Percentiles rank a stretch among this genome's conserved stretches.
Evolutionary conservation across 805 yeast species (phyloP).

Genomic region (Metschnikowia picachoensis): DNA sequence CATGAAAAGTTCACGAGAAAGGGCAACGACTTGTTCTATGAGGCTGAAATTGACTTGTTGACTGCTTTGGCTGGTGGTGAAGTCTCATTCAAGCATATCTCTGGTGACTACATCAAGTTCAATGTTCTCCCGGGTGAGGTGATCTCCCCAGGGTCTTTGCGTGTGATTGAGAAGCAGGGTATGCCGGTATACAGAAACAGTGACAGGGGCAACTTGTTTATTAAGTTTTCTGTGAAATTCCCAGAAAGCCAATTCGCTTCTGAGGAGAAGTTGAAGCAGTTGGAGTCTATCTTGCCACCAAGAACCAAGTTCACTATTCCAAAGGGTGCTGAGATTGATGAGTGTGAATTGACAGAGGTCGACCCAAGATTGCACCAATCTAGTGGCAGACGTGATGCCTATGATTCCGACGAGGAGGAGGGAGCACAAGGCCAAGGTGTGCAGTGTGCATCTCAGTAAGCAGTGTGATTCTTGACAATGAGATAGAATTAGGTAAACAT

Average conservation of each 20-base stretch:
- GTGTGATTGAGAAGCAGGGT: slow-evolving; percentile 89
- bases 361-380: slow-evolving; percentile 59
- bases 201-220: slow-evolving; percentile 80
- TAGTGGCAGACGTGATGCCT: slow-evolving; percentile 39
- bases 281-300: slow-evolving; percentile 77
- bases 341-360: slow-evolving; percentile 65
- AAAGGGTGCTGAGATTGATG: slow-evolving; percentile 72
- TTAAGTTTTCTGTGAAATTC: slow-evolving; percentile 86
- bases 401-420: slow-evolving; percentile 45
- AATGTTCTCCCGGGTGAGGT: slow-evolving; percentile 88
- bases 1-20: slow-evolving; percentile 80
- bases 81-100: slow-evolving; percentile 80
- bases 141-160: slow-evolving; percentile 75
- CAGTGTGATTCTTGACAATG: not conserved
- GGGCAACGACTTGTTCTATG: slow-evolving; percentile 81
- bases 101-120: slow-evolving; percentile 87
- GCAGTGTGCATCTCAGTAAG: slow-evolving; percentile 25
- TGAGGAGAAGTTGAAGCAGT: slow-evolving; percentile 68
- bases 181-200: slow-evolving; percentile 94
- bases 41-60: slow-evolving; percentile 83
- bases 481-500: not conserved
- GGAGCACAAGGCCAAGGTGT: slow-evolving; percentile 29
- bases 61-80: slow-evolving; percentile 98
- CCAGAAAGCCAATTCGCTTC: slow-evolving; percentile 70
- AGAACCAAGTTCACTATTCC: slow-evolving; percentile 64